These are phyloP conservation scores for Vitis hybrid DNA, from an alignment of 177 flowering plant genomes.

Conservation along the genomic window DNA sequence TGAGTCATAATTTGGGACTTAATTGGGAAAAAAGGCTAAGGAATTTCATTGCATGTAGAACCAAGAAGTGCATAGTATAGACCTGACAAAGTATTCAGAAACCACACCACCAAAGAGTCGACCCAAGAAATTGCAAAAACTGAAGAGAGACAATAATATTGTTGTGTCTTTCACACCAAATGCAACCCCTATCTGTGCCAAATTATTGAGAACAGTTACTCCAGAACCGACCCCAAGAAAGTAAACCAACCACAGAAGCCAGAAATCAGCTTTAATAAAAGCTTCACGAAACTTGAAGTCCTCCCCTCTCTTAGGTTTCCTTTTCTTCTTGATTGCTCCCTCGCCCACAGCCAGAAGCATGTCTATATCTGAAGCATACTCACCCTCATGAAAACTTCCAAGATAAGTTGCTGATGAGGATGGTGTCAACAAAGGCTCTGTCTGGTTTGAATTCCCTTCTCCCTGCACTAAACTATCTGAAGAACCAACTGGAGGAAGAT, in stretches of 20 bases:
- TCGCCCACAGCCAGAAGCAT: slow-evolving; percentile 41
- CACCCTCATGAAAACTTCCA: slow-evolving; percentile 29
- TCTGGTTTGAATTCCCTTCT: slow-evolving; percentile 20
- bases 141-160: slow-evolving; percentile 33
- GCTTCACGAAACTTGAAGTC: slow-evolving; percentile 46
- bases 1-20: too few species aligned
- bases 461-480: slow-evolving; percentile 17
- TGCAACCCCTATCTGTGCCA: slow-evolving; percentile 49
- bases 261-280: slow-evolving; percentile 46
- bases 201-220: slow-evolving; percentile 44
- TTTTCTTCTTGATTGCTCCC: slow-evolving; percentile 40
- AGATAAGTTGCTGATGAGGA: slow-evolving; percentile 32
- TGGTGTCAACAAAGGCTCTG: slow-evolving; percentile 28
- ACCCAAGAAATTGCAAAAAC: slow-evolving; percentile 50
- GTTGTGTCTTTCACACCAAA: slow-evolving; percentile 41
- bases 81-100: slow-evolving; percentile 57
- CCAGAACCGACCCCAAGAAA: slow-evolving; percentile 50
- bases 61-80: not conserved
- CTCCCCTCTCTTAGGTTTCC: slow-evolving; percentile 45
- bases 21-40: too few species aligned
- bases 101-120: slow-evolving; percentile 44
- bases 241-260: slow-evolving; percentile 45
- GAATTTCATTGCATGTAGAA: too few species aligned
- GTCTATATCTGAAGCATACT: slow-evolving; percentile 31
- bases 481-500: slow-evolving; percentile 16